Evolutionary conservation across 1,139 yeast species (phyloP).

Genomic region (Candida sp.): DNA sequence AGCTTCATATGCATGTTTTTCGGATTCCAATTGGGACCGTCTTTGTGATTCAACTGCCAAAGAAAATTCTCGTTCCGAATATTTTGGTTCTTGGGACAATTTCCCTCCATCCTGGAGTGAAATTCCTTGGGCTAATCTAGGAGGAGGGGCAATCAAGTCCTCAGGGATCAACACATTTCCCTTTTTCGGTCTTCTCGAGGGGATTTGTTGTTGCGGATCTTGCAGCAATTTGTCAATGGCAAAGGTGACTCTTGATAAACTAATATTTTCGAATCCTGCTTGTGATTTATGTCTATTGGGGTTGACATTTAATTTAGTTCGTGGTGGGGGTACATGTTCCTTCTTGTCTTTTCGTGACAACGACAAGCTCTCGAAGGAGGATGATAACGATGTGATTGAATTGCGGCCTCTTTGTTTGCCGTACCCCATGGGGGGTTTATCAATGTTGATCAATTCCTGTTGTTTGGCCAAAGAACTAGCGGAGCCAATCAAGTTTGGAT

Average conservation of each 20-base stretch:
- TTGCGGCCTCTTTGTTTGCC: constrained; percentile 10
- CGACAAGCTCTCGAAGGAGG: neutral
- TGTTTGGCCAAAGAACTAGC: constrained; percentile 11
- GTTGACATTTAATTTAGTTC: constrained; percentile 46
- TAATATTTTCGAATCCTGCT: constrained; percentile 31
- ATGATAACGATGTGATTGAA: neutral
- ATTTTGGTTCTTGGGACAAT: constrained; percentile 20
- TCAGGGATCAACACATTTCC: constrained; percentile 82
- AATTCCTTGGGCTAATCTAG: constrained; percentile 64
- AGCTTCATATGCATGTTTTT: constrained; percentile 72
- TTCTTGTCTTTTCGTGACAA: neutral
- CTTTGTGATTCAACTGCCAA: constrained; percentile 58
- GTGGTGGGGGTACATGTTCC: constrained; percentile 20
- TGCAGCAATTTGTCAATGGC: constrained; percentile 63
- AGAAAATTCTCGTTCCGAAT: constrained; percentile 48
- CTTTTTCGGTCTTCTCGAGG: constrained; percentile 76
- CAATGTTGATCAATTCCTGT: constrained; percentile 19
- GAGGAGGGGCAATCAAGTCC: constrained; percentile 60
- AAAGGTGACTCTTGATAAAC: constrained; percentile 69
- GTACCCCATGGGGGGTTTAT: constrained; percentile 17
- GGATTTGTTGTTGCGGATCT: constrained; percentile 96
- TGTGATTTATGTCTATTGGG: constrained; percentile 30
- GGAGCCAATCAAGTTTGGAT: constrained; percentile 17
- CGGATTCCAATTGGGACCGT: constrained; percentile 55
- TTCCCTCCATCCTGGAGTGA: constrained; percentile 31